Evolutionary conservation across 108 stramenopile species (phyloP).

Genomic region (Craspedostauros australis): DNA sequence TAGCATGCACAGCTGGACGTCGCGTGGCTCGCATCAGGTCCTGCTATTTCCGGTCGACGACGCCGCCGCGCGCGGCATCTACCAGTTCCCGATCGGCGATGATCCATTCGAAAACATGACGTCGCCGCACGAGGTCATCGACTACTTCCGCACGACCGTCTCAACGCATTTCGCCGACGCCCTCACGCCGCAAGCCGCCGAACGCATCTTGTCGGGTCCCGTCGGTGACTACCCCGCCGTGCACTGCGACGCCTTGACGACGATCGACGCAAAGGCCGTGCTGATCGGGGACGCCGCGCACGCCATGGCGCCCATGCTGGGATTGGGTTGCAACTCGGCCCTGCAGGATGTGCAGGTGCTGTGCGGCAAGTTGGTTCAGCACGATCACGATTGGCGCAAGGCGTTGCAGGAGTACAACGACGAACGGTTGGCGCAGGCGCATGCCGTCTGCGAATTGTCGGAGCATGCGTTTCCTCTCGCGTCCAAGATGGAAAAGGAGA

Average conservation of each 20-base stretch:
- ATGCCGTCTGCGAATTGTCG: background rate
- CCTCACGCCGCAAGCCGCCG: too few species aligned
- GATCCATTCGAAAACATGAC: background rate
- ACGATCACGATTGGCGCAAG: background rate
- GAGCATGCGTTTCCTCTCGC: background rate
- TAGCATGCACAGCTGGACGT: background rate
- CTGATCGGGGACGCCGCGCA: constrained; percentile 35
- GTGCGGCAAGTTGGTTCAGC: constrained; percentile 2
- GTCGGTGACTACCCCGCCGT: background rate
- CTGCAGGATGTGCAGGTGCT: constrained; percentile 29
- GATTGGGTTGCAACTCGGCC: constrained; percentile 22
- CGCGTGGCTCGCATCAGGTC: too few species aligned
- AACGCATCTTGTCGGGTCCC: background rate
- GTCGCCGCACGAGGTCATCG: background rate
- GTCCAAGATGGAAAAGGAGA: background rate
- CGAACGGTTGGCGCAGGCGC: background rate
- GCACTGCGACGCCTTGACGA: background rate
- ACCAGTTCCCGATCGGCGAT: background rate
- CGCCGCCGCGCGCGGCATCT: background rate
- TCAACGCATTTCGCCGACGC: background rate
- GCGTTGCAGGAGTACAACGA: background rate
- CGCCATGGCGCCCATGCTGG: constrained; percentile 14
- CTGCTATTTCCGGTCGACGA: background rate
- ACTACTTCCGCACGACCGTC: background rate
- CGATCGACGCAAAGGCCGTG: background rate